phyloP scores from a whole-genome alignment of 2,329 filamentous ascomycete species.

The Fusarium piperis region DNA sequence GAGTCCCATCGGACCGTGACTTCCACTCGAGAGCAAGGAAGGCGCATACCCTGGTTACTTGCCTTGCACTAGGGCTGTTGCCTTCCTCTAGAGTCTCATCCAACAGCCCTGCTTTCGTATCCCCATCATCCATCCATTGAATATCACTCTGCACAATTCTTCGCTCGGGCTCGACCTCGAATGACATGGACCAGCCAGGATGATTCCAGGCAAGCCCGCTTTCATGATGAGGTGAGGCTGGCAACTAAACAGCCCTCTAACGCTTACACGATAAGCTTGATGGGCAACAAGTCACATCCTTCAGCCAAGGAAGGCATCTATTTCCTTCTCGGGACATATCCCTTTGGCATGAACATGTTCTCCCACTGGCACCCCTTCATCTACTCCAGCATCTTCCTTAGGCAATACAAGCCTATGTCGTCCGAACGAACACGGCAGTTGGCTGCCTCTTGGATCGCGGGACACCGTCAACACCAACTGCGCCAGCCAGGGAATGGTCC shows the following conservation, averaged over 20 bases:
- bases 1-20: background rate
- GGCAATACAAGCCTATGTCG: background rate
- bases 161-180: background rate
- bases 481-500: conserved; percentile 18
- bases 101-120: conserved; percentile 3
- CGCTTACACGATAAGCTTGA: background rate
- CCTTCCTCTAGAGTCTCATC: background rate
- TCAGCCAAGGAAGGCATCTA: background rate
- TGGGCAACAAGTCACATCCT: background rate
- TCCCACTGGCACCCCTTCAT: background rate
- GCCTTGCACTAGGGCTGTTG: background rate
- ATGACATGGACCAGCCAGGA: background rate
- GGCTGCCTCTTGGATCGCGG: conserved; percentile 16
- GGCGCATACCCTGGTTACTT: background rate
- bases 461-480: conserved; percentile 23
- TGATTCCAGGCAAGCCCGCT: background rate
- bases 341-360: background rate
- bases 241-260: background rate
- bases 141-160: background rate
- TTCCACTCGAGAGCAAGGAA: background rate
- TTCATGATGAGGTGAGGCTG: background rate
- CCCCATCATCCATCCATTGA: background rate
- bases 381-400: background rate
- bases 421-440: conserved; percentile 12
- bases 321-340: background rate